These are phyloP conservation scores for Colletotrichum plurivorum DNA, from an alignment of 2,329 filamentous ascomycete genomes.

Conservation along the genomic window DNA sequence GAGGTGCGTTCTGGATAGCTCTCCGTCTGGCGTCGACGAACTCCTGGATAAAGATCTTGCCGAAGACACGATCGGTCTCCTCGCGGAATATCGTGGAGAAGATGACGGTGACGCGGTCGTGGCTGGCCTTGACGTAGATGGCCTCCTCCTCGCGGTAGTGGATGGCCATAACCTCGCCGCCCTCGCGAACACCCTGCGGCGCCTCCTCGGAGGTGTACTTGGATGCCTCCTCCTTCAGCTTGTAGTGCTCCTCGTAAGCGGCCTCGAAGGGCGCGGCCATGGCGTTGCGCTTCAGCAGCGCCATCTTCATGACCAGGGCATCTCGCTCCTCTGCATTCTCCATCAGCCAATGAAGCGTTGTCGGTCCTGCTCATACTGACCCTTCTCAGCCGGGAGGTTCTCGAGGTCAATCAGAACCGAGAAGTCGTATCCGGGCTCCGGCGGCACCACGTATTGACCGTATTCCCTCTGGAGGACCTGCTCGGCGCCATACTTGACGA, in stretches of 20 bases:
- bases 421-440: conserved; percentile 96
- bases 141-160: conserved; percentile 99
- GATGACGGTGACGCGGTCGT: conserved; percentile 98
- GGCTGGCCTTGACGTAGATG: conserved; percentile 97
- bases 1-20: conserved; percentile 97
- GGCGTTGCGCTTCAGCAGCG: conserved; percentile 95
- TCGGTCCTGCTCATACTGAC: conserved; percentile 55
- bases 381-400: conserved; percentile 84
- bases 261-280: conserved; percentile 99
- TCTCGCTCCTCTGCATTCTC: conserved; percentile 79
- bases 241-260: conserved; percentile 93
- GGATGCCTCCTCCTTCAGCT: conserved; percentile 87
- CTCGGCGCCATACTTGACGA: conserved; percentile 93
- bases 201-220: conserved; percentile 95
- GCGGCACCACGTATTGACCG: conserved; percentile 87
- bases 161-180: conserved; percentile 93
- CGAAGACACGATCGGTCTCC: conserved; percentile 97
- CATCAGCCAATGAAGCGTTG: conserved; percentile 7
- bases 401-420: conserved; percentile 92
- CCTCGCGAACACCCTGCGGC: conserved; percentile 89
- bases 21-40: conserved; percentile 96
- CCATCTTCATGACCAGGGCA: conserved; percentile 88
- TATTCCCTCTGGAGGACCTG: conserved; percentile 95
- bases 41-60: conserved; percentile 98
- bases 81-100: conserved; percentile 99